These are phyloP conservation scores for Colletotrichum agaves DNA, from an alignment of 2,329 filamentous ascomycete species.

Conservation along the genomic window DNA sequence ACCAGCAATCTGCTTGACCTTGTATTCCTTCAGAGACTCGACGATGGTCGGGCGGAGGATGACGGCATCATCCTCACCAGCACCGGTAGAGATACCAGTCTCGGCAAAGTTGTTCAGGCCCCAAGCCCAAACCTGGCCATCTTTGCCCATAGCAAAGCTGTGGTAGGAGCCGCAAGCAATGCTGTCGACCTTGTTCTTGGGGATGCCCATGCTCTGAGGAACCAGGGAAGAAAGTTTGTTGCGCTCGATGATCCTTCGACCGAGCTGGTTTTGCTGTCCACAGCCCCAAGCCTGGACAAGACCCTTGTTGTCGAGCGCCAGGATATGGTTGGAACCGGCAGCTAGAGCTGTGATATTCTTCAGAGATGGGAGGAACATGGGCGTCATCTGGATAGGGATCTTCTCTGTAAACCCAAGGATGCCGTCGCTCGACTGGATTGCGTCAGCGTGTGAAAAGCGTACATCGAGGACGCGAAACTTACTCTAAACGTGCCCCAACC, in stretches of 20 bases:
- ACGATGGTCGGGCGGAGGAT: slow-evolving; percentile 79
- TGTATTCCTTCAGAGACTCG: slow-evolving; percentile 68
- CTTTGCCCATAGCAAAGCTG: slow-evolving; percentile 80
- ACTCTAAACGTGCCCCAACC: slow-evolving; percentile 84
- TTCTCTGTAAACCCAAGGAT: slow-evolving; percentile 71
- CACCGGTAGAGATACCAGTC: slow-evolving; percentile 70
- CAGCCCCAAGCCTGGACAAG: slow-evolving; percentile 78
- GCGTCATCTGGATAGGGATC: slow-evolving; percentile 58
- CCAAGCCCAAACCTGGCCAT: slow-evolving; percentile 81
- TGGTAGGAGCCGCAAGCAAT: slow-evolving; percentile 80
- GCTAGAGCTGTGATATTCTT: slow-evolving; percentile 73
- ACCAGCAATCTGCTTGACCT: slow-evolving; percentile 76
- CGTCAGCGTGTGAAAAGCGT: slow-evolving; percentile 5
- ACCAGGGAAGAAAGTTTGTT: slow-evolving; percentile 71
- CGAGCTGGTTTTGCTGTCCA: slow-evolving; percentile 73
- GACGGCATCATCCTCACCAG: slow-evolving; percentile 75
- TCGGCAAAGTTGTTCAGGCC: slow-evolving; percentile 90
- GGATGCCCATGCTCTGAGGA: slow-evolving; percentile 70
- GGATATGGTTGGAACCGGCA: slow-evolving; percentile 76
- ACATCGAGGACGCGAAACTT: not conserved
- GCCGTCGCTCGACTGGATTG: slow-evolving; percentile 62
- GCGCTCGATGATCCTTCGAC: slow-evolving; percentile 67
- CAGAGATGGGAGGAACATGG: slow-evolving; percentile 64
- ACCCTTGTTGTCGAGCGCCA: slow-evolving; percentile 73
- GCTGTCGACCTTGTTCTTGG: slow-evolving; percentile 74